A percentile compares a stretch with the other conserved stretches of the same genome.
phyloP scores from a whole-genome alignment of 441 rosid species.

The Gossypium davidsonii region DNA sequence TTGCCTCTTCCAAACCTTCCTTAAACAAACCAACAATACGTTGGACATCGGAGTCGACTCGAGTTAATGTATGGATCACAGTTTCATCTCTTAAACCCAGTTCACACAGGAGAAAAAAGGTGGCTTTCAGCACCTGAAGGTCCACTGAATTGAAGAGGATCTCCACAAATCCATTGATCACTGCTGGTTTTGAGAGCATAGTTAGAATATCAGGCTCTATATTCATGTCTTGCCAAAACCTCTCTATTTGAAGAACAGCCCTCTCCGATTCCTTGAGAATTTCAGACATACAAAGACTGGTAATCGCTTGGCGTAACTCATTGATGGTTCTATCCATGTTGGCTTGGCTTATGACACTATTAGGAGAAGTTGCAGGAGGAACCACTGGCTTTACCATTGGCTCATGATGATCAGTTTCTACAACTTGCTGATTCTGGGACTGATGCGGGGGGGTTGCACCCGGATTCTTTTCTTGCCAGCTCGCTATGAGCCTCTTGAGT shows the following conservation, averaged over 20 bases:
- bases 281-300: conserved; percentile 57
- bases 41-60: conserved; percentile 60
- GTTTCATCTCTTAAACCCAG: conserved; percentile 54
- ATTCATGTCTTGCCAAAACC: conserved; percentile 45
- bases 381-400: conserved; percentile 22
- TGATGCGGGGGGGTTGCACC: conserved; percentile 16
- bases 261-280: conserved; percentile 53
- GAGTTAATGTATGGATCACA: conserved; percentile 54
- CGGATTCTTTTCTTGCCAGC: conserved; percentile 56
- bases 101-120: conserved; percentile 54
- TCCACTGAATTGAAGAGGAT: conserved; percentile 58
- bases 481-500: conserved; percentile 60
- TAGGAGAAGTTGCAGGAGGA: conserved; percentile 45
- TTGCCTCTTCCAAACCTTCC: conserved; percentile 59
- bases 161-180: conserved; percentile 59
- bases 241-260: conserved; percentile 55
- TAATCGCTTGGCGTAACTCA: conserved; percentile 46
- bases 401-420: conserved; percentile 18
- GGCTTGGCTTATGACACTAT: conserved; percentile 48
- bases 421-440: conserved; percentile 17
- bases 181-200: conserved; percentile 56
- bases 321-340: conserved; percentile 36
- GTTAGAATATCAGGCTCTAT: conserved; percentile 36
- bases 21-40: conserved; percentile 58
- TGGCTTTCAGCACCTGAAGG: conserved; percentile 40